These are phyloP conservation scores for Rhynchospora pubera DNA, from an alignment of 176 grass and related monocot genomes.

Conservation along the genomic window DNA sequence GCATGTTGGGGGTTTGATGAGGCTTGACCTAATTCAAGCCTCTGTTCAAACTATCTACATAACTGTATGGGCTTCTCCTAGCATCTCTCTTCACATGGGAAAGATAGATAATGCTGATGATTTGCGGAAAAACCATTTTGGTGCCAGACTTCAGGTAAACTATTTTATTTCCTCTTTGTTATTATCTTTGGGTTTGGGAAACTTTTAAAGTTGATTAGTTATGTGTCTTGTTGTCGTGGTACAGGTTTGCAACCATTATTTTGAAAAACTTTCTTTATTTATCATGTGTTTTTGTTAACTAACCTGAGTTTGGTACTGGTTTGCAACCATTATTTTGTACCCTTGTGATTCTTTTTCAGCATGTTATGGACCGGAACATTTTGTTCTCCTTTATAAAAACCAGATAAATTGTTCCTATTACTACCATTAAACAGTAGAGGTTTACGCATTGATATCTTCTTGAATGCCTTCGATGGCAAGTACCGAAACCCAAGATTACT, in stretches of 20 bases:
- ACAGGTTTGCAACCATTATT: no score
- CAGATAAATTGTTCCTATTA: neutral
- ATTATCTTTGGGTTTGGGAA: neutral
- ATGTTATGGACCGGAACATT: neutral
- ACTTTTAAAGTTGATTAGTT: conserved; percentile 1
- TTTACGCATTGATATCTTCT: conserved; percentile 28
- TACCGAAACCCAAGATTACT: neutral
- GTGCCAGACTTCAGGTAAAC: conserved; percentile 70
- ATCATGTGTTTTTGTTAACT: neutral
- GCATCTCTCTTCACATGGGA: conserved; percentile 79
- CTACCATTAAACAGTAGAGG: conserved; percentile 3
- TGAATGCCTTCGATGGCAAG: neutral
- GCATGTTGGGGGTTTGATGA: conserved; percentile 72
- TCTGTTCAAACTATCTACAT: conserved; percentile 81
- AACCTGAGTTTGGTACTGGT: neutral
- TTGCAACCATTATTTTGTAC: neutral
- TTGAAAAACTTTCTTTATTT: neutral
- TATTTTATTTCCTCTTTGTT: neutral
- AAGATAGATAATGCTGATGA: conserved; percentile 78
- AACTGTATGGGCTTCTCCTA: conserved; percentile 79
- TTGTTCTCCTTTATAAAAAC: conserved; percentile 6
- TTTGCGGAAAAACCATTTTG: conserved; percentile 64
- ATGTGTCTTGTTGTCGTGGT: neutral
- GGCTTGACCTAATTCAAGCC: conserved; percentile 63
- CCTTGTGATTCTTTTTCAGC: neutral